A percentile compares a stretch with the other conserved stretches of the same genome.
Evolutionary conservation across 805 yeast species (phyloP).

Genomic region (Yarrowia phangngaensis): DNA sequence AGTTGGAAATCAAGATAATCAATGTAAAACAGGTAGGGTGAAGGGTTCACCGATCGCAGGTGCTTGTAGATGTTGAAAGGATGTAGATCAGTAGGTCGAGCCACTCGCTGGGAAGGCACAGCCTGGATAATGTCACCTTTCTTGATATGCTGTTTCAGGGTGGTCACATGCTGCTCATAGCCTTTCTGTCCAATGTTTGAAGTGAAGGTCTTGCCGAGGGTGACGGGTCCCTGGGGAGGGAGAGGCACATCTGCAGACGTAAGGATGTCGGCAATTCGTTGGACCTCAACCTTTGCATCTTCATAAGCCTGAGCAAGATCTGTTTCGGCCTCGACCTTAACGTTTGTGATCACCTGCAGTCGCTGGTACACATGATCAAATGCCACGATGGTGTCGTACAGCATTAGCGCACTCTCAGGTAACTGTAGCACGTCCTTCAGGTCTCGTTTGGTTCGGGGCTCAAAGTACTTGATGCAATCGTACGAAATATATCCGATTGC

Average conservation of each 20-base stretch:
- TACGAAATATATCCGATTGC: conserved; percentile 95
- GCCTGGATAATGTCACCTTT: conserved; percentile 96
- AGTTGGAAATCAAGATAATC: conserved; percentile 89
- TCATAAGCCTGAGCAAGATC: conserved; percentile 50
- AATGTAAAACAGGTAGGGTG: conserved; percentile 92
- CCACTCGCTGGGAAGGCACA: conserved; percentile 95
- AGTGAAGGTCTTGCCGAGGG: conserved; percentile 50
- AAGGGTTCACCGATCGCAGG: conserved; percentile 91
- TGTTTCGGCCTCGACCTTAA: conserved; percentile 44
- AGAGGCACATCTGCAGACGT: conserved; percentile 39
- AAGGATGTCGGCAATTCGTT: conserved; percentile 47
- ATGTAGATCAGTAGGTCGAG: conserved; percentile 90
- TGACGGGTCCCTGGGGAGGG: conserved; percentile 75
- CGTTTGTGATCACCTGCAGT: conserved; percentile 83
- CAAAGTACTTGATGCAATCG: conserved; percentile 95
- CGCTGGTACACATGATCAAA: conserved; percentile 93
- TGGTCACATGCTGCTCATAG: conserved; percentile 75
- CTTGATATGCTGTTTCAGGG: conserved; percentile 72
- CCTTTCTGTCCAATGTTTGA: conserved; percentile 94
- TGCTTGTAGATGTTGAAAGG: conserved; percentile 96
- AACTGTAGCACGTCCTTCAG: conserved; percentile 74
- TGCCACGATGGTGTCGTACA: conserved; percentile 84
- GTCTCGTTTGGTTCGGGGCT: conserved; percentile 76
- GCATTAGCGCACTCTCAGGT: conserved; percentile 91
- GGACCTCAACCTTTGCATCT: conserved; percentile 55